Conservation (phyloP, 2,329 filamentous ascomycete species). For the Pyrenophora teres region DNA sequence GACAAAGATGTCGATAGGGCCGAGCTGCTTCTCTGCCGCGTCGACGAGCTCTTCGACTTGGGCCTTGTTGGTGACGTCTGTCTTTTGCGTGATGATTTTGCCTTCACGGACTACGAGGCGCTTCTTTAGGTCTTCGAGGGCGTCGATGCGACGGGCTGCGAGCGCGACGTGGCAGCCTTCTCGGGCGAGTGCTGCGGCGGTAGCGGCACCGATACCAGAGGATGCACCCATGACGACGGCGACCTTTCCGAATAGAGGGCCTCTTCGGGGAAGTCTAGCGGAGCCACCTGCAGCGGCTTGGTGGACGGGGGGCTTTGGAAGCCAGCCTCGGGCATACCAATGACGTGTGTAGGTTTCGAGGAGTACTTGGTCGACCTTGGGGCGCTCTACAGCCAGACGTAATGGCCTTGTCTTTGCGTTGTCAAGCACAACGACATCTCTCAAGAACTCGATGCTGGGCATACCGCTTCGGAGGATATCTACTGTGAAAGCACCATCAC, state of each 20-base stretch:
- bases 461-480: constrained; percentile 81
- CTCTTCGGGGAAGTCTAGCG: constrained; percentile 54
- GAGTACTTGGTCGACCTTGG: constrained; percentile 71
- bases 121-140: constrained; percentile 69
- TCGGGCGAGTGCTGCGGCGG: constrained; percentile 68
- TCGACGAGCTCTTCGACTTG: constrained; percentile 70
- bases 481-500: constrained; percentile 74
- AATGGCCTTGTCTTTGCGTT: constrained; percentile 69
- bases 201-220: constrained; percentile 78
- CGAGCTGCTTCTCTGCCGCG: constrained; percentile 65
- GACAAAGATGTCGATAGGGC: constrained; percentile 77
- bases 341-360: constrained; percentile 79
- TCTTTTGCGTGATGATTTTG: constrained; percentile 70
- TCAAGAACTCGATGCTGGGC: constrained; percentile 73
- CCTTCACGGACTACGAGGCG: constrained; percentile 62
- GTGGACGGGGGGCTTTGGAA: constrained; percentile 64
- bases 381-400: constrained; percentile 63
- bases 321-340: constrained; percentile 80
- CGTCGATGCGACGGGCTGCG: constrained; percentile 71
- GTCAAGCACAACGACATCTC: constrained; percentile 73
- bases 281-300: constrained; percentile 53
- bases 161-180: constrained; percentile 75
- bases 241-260: constrained; percentile 69
- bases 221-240: constrained; percentile 80
- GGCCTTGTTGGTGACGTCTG: constrained; percentile 70